These are phyloP conservation scores for Cyanidiococcus yangmingshanensis DNA, from an alignment of 23 red algal species.

Conservation along the genomic window DNA sequence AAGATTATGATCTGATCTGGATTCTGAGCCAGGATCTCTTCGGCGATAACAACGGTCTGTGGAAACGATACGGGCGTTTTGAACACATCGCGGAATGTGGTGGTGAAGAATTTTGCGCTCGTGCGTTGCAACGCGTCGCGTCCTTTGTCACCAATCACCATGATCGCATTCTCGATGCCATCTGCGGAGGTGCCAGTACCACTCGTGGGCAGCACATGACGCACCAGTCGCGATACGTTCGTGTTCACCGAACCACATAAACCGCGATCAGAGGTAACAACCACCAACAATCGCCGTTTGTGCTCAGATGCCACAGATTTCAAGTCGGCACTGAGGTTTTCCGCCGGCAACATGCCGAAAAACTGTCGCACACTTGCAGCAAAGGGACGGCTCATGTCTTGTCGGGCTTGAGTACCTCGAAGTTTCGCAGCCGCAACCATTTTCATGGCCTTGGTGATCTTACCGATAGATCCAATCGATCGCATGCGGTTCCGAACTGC, in stretches of 20 bases:
- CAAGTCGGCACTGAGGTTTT: neutral
- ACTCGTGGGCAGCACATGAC: slow-evolving; percentile 42
- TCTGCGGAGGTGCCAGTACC: neutral
- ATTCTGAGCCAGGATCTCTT: slow-evolving; percentile 71
- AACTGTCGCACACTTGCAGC: slow-evolving; percentile 64
- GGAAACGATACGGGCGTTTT: slow-evolving; percentile 80
- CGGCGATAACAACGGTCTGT: slow-evolving; percentile 80
- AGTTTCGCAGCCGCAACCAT: slow-evolving; percentile 98
- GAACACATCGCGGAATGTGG: slow-evolving; percentile 93
- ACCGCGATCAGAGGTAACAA: slow-evolving; percentile 89
- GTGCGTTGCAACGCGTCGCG: slow-evolving; percentile 64
- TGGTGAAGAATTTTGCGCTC: slow-evolving; percentile 40
- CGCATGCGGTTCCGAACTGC: slow-evolving; percentile 82
- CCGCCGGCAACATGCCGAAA: slow-evolving; percentile 28
- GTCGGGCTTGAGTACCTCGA: slow-evolving; percentile 74
- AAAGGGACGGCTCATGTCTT: slow-evolving; percentile 78
- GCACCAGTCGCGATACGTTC: slow-evolving; percentile 57
- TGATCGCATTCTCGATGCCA: slow-evolving; percentile 30
- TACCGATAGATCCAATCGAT: slow-evolving; percentile 75
- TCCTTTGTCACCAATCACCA: slow-evolving; percentile 95
- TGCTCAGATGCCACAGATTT: neutral
- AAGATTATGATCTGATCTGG: slow-evolving; percentile 62
- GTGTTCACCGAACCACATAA: slow-evolving; percentile 95
- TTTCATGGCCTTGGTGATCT: slow-evolving; percentile 99
- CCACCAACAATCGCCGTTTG: slow-evolving; percentile 44